Base-by-base conservation (phyloP, 108 stramenopile species). In the Skeletonema marinoi region DNA sequence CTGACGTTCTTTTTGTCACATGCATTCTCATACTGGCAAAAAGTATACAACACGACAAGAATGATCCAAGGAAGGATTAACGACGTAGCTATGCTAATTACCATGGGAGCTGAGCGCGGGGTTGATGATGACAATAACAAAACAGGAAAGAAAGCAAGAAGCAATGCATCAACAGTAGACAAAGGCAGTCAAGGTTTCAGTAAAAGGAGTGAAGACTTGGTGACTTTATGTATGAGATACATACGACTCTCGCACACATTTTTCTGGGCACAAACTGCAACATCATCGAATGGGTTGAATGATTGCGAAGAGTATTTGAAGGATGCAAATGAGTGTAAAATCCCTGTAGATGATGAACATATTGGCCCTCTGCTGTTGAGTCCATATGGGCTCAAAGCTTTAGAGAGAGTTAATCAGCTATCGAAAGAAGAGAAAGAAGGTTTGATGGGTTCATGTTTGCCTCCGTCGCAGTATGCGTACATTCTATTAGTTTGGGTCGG, bases 51-150 rank as follows among this genome's bases (percentile, higher is more conserved):
- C 32, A 68, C 71, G 6, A 75, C 81, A 30, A 59, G 85, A 39
- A 33, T 39, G 13, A 78, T 86, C 30, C 85, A 86, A 65, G 85
- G 85, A 3, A 78, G 85, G 13, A 86, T 86, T 73, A 86, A 86
- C 59, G 85, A 86, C 73, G 32, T 86, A n/a, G 82, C 81, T 35
- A 58, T 86, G 60, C 60, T 86, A n/a, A 12, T 86, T 19, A 70
- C 72, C 5, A 77, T 73, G 25, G 66, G 51, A 21, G 81, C 80
- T 12, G 66, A 77, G 38, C 70, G 77, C 21, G 80, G 51, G 10
- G 7, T 50, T 32, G 12, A n/a, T n/a, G 30, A 14, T 4, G 13
- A 11, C 2, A 32, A n/a, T 3, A 39, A 63, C 33, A 16, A 66
- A 12, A 39, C 25, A 8, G 32, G 29, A 14, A 46, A 46, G 44